Base-by-base conservation (phyloP, 2,329 filamentous ascomycete genomes). In the Colletotrichum liaoningense region DNA sequence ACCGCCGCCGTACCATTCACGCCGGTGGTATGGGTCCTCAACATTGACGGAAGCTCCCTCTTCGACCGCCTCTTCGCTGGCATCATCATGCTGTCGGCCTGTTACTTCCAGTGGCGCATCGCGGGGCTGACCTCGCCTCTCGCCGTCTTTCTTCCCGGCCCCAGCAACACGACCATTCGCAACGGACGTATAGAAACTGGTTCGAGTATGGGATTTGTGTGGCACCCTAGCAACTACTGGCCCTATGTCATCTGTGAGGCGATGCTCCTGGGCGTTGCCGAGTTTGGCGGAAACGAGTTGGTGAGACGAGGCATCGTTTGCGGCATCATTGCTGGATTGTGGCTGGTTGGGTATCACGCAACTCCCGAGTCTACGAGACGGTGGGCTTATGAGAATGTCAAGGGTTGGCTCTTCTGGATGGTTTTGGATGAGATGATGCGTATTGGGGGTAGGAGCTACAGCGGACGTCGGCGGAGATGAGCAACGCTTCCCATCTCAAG, bases 41-140 rank as follows among this genome's bases (percentile, higher is more conserved):
- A 69, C 28, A 46, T 75, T 19, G 70, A 76, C 12, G 76, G 75
- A 26, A 84, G 87, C 71, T 87, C 86, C 79, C 81, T 83, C 65
- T 81, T 84, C 64, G 88, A 88, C 77, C 83, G 85, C 73, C 80
- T 87, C 66, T 81, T 84, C 22, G 81, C 83, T 35, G 80, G 83
- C 24, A 81, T 82, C 38, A 76, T 80, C 26, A 78, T 80, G 57
- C 79, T 86, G 59, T 79, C 79, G 22, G 78, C 79, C 22, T 84
- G 81, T 78, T 77, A 76, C 65, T 77, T 77, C 62, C 76, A 77
- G 58, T 77, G 74, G 74, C 69, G 54, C 30, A 73, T 77, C 63
- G 71, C 76, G 0, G 65, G 69, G 1, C 72, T 77, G 8, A 69
- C 59, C 30, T 60, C 35, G 9, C 62, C 76, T 30, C 57, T 77